Evolutionary conservation across 108 stramenopile genomes (phyloP).

Genomic region (Skeletonema marinoi): DNA sequence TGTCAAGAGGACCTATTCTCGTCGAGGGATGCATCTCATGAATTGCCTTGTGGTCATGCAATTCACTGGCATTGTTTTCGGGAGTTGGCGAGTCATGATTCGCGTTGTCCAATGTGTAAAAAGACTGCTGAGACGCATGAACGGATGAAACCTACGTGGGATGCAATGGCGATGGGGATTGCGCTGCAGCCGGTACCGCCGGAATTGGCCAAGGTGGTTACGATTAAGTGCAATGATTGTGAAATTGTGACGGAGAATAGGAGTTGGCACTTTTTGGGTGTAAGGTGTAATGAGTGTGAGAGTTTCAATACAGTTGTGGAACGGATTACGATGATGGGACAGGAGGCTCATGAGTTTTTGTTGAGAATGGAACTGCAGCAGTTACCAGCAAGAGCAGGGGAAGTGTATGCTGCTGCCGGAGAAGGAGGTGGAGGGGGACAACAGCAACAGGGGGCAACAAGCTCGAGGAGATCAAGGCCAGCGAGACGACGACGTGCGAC

Average conservation of each 20-base stretch:
- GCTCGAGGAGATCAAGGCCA: neutral
- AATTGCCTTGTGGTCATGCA: slow-evolving; percentile 90
- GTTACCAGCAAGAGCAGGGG: neutral
- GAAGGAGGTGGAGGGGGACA: neutral
- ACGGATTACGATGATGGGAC: slow-evolving; percentile 69
- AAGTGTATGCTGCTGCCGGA: neutral
- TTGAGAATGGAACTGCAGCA: slow-evolving; percentile 17
- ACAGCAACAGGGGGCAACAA: neutral
- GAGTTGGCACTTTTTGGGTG: slow-evolving; percentile 85
- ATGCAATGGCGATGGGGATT: slow-evolving; percentile 78
- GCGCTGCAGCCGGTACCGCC: slow-evolving; percentile 82
- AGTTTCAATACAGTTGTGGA: slow-evolving; percentile 87
- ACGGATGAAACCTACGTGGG: slow-evolving; percentile 85
- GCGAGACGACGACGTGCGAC: slow-evolving; percentile 9
- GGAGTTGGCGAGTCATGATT: slow-evolving; percentile 75
- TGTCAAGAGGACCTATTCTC: slow-evolving; percentile 90
- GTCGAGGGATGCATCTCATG: slow-evolving; percentile 73
- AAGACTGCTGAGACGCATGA: slow-evolving; percentile 89
- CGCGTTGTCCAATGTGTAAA: slow-evolving; percentile 86
- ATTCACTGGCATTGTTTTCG: slow-evolving; percentile 90
- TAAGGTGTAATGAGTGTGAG: slow-evolving; percentile 68
- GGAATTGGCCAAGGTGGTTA: slow-evolving; percentile 79
- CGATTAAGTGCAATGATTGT: slow-evolving; percentile 86
- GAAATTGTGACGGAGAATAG: slow-evolving; percentile 61
- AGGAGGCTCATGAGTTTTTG: slow-evolving; percentile 81